A percentile compares a stretch with the other conserved stretches of the same genome.
Evolutionary conservation across 192 early-diverging fungal species (phyloP).

Genomic region (Coemansia reversa): DNA sequence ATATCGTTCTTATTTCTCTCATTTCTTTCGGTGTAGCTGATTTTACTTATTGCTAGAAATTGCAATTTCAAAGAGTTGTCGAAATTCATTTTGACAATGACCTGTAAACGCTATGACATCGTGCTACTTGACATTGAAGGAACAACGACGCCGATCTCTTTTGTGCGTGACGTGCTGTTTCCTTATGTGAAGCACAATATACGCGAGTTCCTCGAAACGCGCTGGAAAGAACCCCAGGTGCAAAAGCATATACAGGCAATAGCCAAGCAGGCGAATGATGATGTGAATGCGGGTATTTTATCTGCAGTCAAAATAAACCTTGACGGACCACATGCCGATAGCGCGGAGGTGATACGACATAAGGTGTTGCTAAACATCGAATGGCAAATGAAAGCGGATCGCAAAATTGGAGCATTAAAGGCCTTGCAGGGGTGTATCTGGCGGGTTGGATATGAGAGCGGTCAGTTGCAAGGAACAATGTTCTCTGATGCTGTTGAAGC

Average conservation of each 20-base stretch:
- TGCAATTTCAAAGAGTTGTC: slow-evolving; percentile 1
- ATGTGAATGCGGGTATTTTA: slow-evolving; percentile 14
- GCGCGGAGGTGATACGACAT: slow-evolving; percentile 13
- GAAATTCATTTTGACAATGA: neutral
- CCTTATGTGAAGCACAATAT: slow-evolving; percentile 75
- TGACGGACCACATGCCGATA: slow-evolving; percentile 1
- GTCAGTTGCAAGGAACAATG: slow-evolving; percentile 73
- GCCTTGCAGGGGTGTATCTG: slow-evolving; percentile 96
- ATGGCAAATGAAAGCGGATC: slow-evolving; percentile 83
- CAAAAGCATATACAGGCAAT: slow-evolving; percentile 56
- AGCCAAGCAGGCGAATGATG: slow-evolving; percentile 51
- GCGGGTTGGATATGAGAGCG: slow-evolving; percentile 77
- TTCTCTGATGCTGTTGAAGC: slow-evolving; percentile 85
- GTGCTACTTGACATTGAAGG: slow-evolving; percentile 89
- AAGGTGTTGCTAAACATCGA: slow-evolving; percentile 60
- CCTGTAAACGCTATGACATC: slow-evolving; percentile 19
- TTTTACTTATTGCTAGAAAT: too few relatives aligned
- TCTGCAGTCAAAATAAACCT: slow-evolving; percentile 24
- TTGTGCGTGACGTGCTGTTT: slow-evolving; percentile 93
- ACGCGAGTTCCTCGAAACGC: slow-evolving; percentile 62
- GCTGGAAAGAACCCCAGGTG: slow-evolving; percentile 54
- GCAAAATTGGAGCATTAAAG: slow-evolving; percentile 89
- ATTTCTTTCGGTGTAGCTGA: too few relatives aligned
- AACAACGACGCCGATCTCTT: slow-evolving; percentile 94
- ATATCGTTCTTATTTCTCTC: neutral